These are phyloP conservation scores for Pittosporum tobira DNA, from an alignment of 129 eudicot genomes.

Conservation along the genomic window DNA sequence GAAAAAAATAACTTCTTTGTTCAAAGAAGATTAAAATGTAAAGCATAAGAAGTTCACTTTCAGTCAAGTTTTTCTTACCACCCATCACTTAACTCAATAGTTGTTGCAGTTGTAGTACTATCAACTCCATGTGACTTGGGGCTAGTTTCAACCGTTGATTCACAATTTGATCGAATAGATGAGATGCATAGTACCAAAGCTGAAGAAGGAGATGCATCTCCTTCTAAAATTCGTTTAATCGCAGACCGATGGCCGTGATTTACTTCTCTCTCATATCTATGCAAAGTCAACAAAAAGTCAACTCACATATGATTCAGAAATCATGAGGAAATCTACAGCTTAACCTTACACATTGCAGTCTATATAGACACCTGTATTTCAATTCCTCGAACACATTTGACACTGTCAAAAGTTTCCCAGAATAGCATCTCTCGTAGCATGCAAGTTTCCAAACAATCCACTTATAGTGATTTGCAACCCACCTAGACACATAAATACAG, in stretches of 20 bases:
- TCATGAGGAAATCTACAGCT: constrained; percentile 4
- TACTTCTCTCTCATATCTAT: constrained; percentile 86
- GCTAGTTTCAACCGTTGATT: constrained; percentile 20
- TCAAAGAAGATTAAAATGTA: constrained; percentile 10
- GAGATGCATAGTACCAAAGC: constrained; percentile 81
- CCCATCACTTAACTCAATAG: constrained; percentile 81
- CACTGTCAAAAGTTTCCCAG: constrained; percentile 53
- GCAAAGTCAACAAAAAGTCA: constrained; percentile 8
- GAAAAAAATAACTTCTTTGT: constrained; percentile 10
- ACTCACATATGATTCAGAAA: not conserved
- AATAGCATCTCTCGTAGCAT: constrained; percentile 76
- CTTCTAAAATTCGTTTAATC: constrained; percentile 76
- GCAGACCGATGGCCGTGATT: constrained; percentile 90
- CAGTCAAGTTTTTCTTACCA: constrained; percentile 42
- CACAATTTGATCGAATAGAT: constrained; percentile 33
- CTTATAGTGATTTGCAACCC: constrained; percentile 89
- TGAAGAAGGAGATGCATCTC: constrained; percentile 84
- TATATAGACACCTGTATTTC: constrained; percentile 52
- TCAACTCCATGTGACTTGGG: constrained; percentile 24
- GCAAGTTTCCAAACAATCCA: constrained; percentile 99
- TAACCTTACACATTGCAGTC: not conserved
- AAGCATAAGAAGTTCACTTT: not conserved
- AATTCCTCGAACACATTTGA: constrained; percentile 74
- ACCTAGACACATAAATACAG: constrained; percentile 33
- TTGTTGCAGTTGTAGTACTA: constrained; percentile 26